phyloP scores from a whole-genome alignment of 352 stramenopile genomes.

The Pythium biforme region DNA sequence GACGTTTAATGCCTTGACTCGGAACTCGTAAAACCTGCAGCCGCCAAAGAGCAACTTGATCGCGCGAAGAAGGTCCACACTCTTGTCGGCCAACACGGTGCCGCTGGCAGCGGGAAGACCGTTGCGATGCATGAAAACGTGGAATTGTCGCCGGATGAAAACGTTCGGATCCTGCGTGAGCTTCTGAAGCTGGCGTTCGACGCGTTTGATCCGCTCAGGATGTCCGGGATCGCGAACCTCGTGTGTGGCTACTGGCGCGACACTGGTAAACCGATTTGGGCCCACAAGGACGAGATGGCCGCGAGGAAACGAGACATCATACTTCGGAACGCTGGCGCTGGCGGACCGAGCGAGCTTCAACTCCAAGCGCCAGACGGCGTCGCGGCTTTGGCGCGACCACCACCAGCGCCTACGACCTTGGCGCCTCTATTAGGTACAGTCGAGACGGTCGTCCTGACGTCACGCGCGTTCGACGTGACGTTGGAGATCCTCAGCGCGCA shows the following conservation, averaged over 20 bases:
- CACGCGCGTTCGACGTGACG: not conserved
- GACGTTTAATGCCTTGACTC: not conserved
- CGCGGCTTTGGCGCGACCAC: too few species aligned
- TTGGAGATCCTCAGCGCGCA: not conserved
- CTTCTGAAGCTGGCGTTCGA: constrained; percentile 16
- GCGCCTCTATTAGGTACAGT: too few species aligned
- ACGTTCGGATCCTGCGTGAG: constrained; percentile 15
- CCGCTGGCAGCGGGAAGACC: too few species aligned
- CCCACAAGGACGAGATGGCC: constrained; percentile 2
- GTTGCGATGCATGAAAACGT: too few species aligned
- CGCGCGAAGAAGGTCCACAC: not conserved
- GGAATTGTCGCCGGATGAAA: not conserved
- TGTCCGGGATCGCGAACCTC: constrained; percentile 24
- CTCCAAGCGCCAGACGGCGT: not conserved
- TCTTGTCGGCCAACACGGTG: not conserved
- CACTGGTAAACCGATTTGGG: constrained; percentile 11
- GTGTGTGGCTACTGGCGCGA: constrained; percentile 25
- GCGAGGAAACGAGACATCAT: not conserved
- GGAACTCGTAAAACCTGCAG: not conserved
- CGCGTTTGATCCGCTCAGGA: constrained; percentile 17
- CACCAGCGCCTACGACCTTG: too few species aligned
- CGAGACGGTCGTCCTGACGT: not conserved
- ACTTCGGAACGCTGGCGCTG: not conserved
- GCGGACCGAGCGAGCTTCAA: not conserved
- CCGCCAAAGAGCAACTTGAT: not conserved